Conservation (phyloP, 2,329 filamentous ascomycete species). For the Pseudogymnoascus verrucosus region DNA sequence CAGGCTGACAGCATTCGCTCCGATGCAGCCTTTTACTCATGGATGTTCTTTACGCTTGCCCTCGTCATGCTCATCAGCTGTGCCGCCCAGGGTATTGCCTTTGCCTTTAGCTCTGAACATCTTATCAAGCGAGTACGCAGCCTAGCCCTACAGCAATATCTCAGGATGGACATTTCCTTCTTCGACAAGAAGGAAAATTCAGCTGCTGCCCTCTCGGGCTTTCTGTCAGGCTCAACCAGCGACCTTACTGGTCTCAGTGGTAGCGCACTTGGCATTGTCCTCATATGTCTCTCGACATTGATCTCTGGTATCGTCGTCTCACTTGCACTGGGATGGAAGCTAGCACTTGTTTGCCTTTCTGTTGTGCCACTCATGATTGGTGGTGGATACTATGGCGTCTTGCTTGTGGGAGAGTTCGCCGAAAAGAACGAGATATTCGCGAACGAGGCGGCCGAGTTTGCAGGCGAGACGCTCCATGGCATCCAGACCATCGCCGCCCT, state of each 20-base stretch:
- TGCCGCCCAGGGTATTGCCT: slow-evolving; percentile 22
- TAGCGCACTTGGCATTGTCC: slow-evolving; percentile 34
- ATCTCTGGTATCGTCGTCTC: slow-evolving; percentile 15
- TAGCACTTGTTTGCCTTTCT: slow-evolving; percentile 31
- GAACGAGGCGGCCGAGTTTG: slow-evolving; percentile 34
- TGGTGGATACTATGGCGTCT: slow-evolving; percentile 32
- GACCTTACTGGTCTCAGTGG: slow-evolving; percentile 40
- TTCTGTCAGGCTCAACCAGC: slow-evolving; percentile 28
- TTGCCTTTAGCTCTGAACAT: slow-evolving; percentile 27
- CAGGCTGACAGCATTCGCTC: slow-evolving; percentile 14
- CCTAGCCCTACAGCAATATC: slow-evolving; percentile 27
- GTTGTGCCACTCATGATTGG: slow-evolving; percentile 25
- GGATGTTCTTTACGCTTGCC: slow-evolving; percentile 43
- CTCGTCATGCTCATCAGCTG: slow-evolving; percentile 31
- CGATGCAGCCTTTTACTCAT: slow-evolving; percentile 37
- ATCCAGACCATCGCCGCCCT: slow-evolving; percentile 39
- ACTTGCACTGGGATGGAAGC: slow-evolving; percentile 36
- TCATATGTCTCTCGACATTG: slow-evolving; percentile 33
- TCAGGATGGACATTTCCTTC: slow-evolving; percentile 36
- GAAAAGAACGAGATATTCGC: slow-evolving; percentile 23
- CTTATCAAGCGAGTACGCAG: slow-evolving; percentile 30
- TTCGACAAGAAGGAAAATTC: slow-evolving; percentile 30
- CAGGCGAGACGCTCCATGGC: slow-evolving; percentile 37
- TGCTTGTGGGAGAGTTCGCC: slow-evolving; percentile 31
- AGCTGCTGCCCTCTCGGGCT: slow-evolving; percentile 28